These are phyloP conservation scores for Colletotrichum karsti DNA, from an alignment of 2,329 filamentous ascomycete genomes.

Conservation along the genomic window DNA sequence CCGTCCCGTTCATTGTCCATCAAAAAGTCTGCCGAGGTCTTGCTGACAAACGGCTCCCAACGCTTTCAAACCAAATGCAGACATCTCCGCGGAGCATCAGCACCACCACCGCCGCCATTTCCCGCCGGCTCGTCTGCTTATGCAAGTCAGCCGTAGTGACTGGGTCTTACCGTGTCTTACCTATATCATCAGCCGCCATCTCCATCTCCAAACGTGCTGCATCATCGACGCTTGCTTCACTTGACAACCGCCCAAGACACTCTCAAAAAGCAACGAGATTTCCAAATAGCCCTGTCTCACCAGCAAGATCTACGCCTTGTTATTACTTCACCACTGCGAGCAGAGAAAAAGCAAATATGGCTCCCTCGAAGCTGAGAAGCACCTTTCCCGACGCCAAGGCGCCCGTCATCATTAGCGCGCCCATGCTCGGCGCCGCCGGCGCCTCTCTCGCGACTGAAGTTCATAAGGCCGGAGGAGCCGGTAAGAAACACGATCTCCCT, in stretches of 20 bases:
- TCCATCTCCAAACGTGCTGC: not conserved
- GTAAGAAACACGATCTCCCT: slow-evolving; percentile 32
- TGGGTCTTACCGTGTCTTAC: not conserved
- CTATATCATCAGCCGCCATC: not conserved
- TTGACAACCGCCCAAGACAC: not conserved
- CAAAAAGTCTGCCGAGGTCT: not conserved
- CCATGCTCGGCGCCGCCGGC: slow-evolving; percentile 44
- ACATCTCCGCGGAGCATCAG: not conserved
- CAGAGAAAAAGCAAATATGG: slow-evolving; percentile 8
- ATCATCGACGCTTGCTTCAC: not conserved
- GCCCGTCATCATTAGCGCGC: slow-evolving; percentile 39
- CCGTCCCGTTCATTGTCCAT: too few species aligned
- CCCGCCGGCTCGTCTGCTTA: not conserved
- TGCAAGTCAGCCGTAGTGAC: not conserved
- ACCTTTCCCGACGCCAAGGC: slow-evolving; percentile 25
- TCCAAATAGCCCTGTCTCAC: slow-evolving; percentile 11
- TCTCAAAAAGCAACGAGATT: not conserved
- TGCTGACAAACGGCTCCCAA: not conserved
- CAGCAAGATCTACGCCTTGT: not conserved
- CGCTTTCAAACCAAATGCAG: not conserved
- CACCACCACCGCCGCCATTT: not conserved
- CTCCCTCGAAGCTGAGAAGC: slow-evolving; percentile 8
- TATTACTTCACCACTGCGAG: not conserved
- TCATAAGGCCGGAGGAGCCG: slow-evolving; percentile 46
- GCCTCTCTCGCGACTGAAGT: slow-evolving; percentile 46